Conservation (phyloP, 345 rosid species). For the Syzygium grande region DNA sequence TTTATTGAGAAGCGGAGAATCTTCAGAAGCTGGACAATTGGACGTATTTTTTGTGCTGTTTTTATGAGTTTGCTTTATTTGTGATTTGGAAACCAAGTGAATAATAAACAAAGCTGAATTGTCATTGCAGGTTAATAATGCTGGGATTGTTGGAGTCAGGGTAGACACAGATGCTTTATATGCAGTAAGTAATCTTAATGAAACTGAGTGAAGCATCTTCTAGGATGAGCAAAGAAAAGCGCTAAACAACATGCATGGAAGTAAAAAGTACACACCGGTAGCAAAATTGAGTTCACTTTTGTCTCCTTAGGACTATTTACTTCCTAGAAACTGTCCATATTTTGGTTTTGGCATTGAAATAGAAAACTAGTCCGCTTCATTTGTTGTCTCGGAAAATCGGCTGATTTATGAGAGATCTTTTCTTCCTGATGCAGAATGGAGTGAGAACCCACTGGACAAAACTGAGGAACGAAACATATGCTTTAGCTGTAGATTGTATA, state of each 20-base stretch:
- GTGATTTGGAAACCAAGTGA: neutral
- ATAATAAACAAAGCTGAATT: neutral
- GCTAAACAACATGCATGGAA: neutral
- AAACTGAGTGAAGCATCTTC: neutral
- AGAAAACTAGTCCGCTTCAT: neutral
- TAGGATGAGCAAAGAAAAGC: neutral
- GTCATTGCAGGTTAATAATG: constrained; percentile 16
- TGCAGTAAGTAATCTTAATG: neutral
- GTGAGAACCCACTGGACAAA: constrained; percentile 3
- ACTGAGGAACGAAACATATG: constrained; percentile 3
- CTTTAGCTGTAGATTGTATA: constrained; percentile 13
- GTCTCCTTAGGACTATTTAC: neutral
- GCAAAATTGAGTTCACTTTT: neutral
- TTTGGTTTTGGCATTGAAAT: neutral
- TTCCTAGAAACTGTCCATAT: neutral
- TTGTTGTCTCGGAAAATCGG: neutral
- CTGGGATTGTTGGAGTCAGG: constrained; percentile 9
- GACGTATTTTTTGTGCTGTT: neutral
- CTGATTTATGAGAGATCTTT: neutral
- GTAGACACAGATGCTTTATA: constrained; percentile 5
- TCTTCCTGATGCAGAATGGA: constrained; percentile 2
- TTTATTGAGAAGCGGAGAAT: neutral
- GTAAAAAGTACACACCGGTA: neutral
- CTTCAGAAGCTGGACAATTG: neutral
- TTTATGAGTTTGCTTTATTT: neutral